Conservation (phyloP, 2,329 filamentous ascomycete genomes). For the Aureobasidium melanogenum region DNA sequence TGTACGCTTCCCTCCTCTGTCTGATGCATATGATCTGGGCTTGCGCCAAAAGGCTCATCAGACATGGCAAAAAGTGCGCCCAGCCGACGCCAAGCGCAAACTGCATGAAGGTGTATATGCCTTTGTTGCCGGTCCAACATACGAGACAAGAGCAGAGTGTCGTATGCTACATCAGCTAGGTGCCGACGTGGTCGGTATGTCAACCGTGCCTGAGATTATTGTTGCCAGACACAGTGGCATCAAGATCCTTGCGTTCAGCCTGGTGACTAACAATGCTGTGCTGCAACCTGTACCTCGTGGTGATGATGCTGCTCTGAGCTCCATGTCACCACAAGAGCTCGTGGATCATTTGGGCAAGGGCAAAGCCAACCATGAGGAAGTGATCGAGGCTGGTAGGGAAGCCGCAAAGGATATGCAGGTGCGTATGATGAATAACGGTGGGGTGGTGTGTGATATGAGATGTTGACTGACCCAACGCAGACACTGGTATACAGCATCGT, state of each 20-base stretch:
- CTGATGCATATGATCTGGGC: slow-evolving; percentile 57
- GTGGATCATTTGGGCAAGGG: slow-evolving; percentile 48
- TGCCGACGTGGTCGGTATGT: slow-evolving; percentile 64
- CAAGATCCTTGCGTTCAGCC: slow-evolving; percentile 53
- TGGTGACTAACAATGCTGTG: slow-evolving; percentile 58
- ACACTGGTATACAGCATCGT: slow-evolving; percentile 15
- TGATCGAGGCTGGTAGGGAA: slow-evolving; percentile 50
- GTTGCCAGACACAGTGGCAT: slow-evolving; percentile 57
- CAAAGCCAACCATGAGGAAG: slow-evolving; percentile 56
- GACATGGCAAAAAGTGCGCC: slow-evolving; percentile 45
- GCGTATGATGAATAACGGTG: not conserved
- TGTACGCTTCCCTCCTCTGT: slow-evolving; percentile 53
- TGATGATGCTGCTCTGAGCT: slow-evolving; percentile 46
- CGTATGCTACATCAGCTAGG: slow-evolving; percentile 52
- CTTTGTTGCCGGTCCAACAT: slow-evolving; percentile 55
- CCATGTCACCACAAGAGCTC: slow-evolving; percentile 41
- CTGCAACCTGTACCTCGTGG: slow-evolving; percentile 50
- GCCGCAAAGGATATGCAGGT: slow-evolving; percentile 55
- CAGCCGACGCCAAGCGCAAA: slow-evolving; percentile 38
- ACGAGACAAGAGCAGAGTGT: slow-evolving; percentile 58
- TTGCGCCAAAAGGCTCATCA: slow-evolving; percentile 49
- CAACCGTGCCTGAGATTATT: slow-evolving; percentile 59
- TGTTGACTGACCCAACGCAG: slow-evolving; percentile 11
- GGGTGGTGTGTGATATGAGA: not conserved
- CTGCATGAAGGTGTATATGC: slow-evolving; percentile 59